phyloP scores from a whole-genome alignment of 495 filamentous ascomycete species.

The Penicillium silybi region DNA sequence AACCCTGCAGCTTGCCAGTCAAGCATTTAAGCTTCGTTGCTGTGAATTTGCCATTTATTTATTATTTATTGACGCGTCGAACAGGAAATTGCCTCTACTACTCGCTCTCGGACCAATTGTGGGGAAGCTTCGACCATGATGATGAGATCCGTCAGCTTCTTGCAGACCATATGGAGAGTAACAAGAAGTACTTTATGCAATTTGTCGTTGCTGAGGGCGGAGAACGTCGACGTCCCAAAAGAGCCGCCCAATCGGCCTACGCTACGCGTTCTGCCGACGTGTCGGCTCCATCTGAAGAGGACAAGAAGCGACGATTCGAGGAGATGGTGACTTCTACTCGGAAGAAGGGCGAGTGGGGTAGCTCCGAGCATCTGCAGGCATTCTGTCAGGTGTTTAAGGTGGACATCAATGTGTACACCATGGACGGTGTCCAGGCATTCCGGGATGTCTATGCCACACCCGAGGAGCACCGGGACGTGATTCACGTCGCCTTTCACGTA shows the following conservation, averaged over 20 bases:
- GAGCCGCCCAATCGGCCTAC: conserved; percentile 46
- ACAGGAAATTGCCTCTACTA: conserved; percentile 75
- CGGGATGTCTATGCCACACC: conserved; percentile 45
- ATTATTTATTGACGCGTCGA: conserved; percentile 19
- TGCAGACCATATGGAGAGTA: conserved; percentile 58
- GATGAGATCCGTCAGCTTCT: conserved; percentile 55
- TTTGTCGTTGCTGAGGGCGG: conserved; percentile 62
- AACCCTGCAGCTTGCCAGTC: not conserved
- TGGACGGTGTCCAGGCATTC: conserved; percentile 40
- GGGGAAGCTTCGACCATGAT: conserved; percentile 57
- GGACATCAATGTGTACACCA: conserved; percentile 63
- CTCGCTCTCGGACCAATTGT: conserved; percentile 71
- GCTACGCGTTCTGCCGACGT: conserved; percentile 36
- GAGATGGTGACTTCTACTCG: conserved; percentile 58
- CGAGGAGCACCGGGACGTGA: conserved; percentile 37
- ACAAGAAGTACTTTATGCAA: conserved; percentile 61
- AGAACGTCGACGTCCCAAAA: conserved; percentile 59
- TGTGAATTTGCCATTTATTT: too few relatives aligned
- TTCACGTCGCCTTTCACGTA: conserved; percentile 73
- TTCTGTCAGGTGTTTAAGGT: conserved; percentile 60
- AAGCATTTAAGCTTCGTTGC: not conserved
- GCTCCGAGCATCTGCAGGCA: conserved; percentile 68
- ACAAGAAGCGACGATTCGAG: conserved; percentile 61
- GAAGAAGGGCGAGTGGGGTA: conserved; percentile 61
- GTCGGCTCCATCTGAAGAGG: conserved; percentile 45